Conservation (phyloP, 345 rosid species). For the Syzygium jambos region DNA sequence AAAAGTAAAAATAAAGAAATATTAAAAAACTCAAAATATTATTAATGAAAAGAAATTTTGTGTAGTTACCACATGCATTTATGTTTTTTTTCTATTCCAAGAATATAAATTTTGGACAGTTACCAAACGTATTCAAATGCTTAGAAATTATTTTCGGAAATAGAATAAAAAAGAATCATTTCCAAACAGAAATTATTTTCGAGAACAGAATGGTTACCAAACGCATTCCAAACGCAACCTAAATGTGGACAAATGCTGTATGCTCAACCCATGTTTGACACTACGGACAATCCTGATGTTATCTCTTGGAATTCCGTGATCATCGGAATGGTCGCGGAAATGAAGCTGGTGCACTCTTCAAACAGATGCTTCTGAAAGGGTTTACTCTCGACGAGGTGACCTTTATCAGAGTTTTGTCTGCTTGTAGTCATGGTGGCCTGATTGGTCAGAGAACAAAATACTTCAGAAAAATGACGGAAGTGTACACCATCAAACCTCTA, state of each 20-base stretch:
- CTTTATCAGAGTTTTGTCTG: slow-evolving; percentile 8
- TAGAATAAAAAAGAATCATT: no score
- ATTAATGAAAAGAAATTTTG: no score
- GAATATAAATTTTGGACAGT: no score
- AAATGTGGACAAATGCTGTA: slow-evolving; percentile 25
- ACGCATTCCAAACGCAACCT: no score
- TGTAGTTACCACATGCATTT: no score
- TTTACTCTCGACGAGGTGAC: slow-evolving; percentile 12
- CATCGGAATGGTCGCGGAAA: slow-evolving; percentile 14
- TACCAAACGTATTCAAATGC: no score
- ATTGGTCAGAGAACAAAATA: background rate
- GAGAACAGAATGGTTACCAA: no score
- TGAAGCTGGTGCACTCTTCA: slow-evolving; percentile 21
- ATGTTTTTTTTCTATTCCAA: no score
- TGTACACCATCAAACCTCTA: background rate
- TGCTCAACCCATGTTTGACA: slow-evolving; percentile 16
- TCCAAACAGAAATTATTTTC: no score
- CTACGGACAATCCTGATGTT: slow-evolving; percentile 4
- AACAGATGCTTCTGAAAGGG: slow-evolving; percentile 14
- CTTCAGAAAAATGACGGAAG: slow-evolving; percentile 4
- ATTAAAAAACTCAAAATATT: no score
- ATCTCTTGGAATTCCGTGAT: slow-evolving; percentile 37
- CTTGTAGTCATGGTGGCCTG: slow-evolving; percentile 8
- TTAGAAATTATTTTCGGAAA: no score
- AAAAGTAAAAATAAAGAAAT: no score